Evolutionary conservation across 2,329 filamentous ascomycete genomes (phyloP).

Genomic region (Chaetoscypha palmicola): DNA sequence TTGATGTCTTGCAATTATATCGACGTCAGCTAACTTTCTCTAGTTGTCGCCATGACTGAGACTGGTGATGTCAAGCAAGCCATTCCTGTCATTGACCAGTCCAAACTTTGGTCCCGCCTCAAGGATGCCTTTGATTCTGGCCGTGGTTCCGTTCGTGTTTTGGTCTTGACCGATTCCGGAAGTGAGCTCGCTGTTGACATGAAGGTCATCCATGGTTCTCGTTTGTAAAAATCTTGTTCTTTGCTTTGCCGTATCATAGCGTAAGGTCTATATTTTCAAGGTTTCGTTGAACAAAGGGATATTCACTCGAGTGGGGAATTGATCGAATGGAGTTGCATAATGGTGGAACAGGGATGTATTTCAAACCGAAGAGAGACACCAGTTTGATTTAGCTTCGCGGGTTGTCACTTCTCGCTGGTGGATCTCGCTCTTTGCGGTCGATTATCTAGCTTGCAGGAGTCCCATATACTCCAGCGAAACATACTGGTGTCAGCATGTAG

Average conservation of each 20-base stretch:
- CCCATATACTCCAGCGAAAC: background rate
- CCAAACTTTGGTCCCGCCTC: conserved; percentile 76
- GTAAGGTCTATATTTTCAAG: conserved; percentile 14
- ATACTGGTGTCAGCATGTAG: conserved; percentile 12
- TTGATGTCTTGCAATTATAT: background rate
- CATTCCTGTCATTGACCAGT: conserved; percentile 91
- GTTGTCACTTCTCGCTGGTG: conserved; percentile 3
- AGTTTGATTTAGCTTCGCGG: conserved; percentile 7
- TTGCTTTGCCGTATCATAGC: conserved; percentile 17
- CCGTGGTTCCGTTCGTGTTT: conserved; percentile 86
- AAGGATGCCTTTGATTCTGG: conserved; percentile 80
- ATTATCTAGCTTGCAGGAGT: conserved; percentile 18
- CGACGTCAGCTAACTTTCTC: conserved; percentile 10
- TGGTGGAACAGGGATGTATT: conserved; percentile 12
- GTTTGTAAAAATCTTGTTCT: conserved; percentile 39
- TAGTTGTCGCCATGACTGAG: conserved; percentile 95
- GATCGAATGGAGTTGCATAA: conserved; percentile 18
- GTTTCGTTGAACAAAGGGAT: conserved; percentile 8
- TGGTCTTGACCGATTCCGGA: conserved; percentile 90
- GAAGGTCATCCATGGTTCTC: conserved; percentile 88
- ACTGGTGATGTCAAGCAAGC: conserved; percentile 94
- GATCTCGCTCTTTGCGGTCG: conserved; percentile 16
- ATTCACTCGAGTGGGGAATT: conserved; percentile 1
- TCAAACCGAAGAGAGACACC: conserved; percentile 4
- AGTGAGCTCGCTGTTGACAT: conserved; percentile 96